Base-by-base conservation (phyloP, 169 alveolate species). In the Plasmodium falciparum region DNA sequence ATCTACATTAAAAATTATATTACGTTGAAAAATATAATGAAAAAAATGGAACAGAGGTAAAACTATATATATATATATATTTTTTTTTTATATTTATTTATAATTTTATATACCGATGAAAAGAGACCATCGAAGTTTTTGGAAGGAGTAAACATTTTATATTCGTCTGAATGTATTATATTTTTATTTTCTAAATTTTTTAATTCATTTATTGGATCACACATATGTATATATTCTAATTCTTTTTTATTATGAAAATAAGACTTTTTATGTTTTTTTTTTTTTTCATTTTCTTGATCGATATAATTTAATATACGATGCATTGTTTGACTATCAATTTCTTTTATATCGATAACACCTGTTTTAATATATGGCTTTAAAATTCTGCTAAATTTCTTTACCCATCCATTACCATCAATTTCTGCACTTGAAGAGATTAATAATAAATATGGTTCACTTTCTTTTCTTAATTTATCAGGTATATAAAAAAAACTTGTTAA, bases 371-470 rank as follows among this genome's bases (percentile, higher is more conserved):
- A 96, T 24, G 97, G 98, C 66, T 93, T 92, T 96, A 94, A 85
- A 26, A 59, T 62, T 62, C 97, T 94, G 54, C 97, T 95, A 91
- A 96, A 93, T 74, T 95, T 96, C 83, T 96, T 93, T 22, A 96
- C 98, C 98, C 98, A 96, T 49, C 96, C 98, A 80, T 96, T 96
- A 49, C 97, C 95, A 73, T 96, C 98, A 13, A 97, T 94, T 74
- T 96, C 98, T 7, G 96, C 96, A 78, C 89, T 93, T 69, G 93
- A 88, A 56, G 94, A 67, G 26, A 95, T 95, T 69, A 86, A 47
- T 58, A 80, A 80, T 73, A 80, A 56, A 62, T 80, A 56, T 26
- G 20, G 24, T 49, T 80, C 83, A 61, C 71, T 69, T 54, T 80
- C 90, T 13, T 33, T 73, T 72, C 94, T 90, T 69, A 95, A 93